Percentiles rank a stretch among this genome's conserved stretches.
Conservation (phyloP, 1,284 basidiomycete species). For the Golubevia sp. region DNA sequence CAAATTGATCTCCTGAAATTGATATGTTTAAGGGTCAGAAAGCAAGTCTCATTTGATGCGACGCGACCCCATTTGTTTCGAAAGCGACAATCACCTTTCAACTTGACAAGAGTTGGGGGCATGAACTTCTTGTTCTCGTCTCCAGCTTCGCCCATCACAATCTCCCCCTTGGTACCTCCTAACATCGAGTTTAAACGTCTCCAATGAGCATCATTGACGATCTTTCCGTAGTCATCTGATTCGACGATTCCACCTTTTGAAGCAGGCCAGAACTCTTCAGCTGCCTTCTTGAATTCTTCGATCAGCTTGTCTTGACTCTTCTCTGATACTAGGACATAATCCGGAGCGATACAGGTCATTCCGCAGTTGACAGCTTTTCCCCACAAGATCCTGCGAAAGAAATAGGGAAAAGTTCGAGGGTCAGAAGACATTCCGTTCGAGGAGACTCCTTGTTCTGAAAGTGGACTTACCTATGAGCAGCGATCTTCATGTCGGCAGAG, state of each 20-base stretch:
- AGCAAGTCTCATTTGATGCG: too few relatives aligned
- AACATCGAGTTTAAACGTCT: conserved; percentile 71
- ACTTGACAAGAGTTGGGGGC: conserved; percentile 71
- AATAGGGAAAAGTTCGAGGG: not conserved
- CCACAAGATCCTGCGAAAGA: conserved; percentile 70
- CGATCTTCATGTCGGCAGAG: conserved; percentile 64
- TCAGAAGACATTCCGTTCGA: not conserved
- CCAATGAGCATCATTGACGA: conserved; percentile 69
- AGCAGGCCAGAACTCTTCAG: conserved; percentile 59
- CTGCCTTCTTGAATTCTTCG: conserved; percentile 69
- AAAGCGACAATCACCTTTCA: conserved; percentile 70
- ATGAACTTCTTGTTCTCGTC: conserved; percentile 70
- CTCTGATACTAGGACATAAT: conserved; percentile 76
- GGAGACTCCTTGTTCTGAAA: too few relatives aligned
- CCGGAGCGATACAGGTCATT: conserved; percentile 69
- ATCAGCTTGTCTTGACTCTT: conserved; percentile 72
- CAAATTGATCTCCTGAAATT: too few relatives aligned
- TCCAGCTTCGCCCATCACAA: conserved; percentile 73
- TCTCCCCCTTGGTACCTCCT: conserved; percentile 72
- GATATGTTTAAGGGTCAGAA: too few relatives aligned
- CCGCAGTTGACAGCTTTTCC: conserved; percentile 73
- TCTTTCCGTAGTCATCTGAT: conserved; percentile 65
- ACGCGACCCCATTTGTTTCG: too few relatives aligned
- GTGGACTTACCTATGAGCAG: conserved; percentile 63
- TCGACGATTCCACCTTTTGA: conserved; percentile 64